Percentiles rank a stretch among this genome's conserved stretches.
These are phyloP conservation scores for Lachnellula willkommii DNA, from an alignment of 2,329 filamentous ascomycete species.

Conservation along the genomic window DNA sequence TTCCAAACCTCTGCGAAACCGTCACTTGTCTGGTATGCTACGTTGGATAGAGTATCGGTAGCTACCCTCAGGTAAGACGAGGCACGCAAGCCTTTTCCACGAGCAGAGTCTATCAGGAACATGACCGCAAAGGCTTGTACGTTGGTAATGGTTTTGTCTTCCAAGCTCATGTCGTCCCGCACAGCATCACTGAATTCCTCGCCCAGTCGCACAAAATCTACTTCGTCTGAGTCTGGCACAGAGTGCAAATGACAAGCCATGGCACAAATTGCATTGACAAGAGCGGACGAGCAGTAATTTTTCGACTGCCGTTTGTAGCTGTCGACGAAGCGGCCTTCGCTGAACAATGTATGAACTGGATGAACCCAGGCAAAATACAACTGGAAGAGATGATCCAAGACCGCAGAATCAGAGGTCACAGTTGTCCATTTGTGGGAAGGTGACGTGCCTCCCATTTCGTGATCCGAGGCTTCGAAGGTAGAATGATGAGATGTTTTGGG, in stretches of 20 bases:
- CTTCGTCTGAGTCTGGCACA: conserved; percentile 14
- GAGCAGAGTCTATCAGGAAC: conserved; percentile 29
- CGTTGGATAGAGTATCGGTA: conserved; percentile 16
- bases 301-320: conserved; percentile 21
- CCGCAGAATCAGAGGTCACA: conserved; percentile 22
- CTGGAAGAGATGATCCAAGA: conserved; percentile 30
- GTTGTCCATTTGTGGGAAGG: conserved; percentile 23
- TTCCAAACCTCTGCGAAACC: conserved; percentile 26
- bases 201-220: conserved; percentile 25
- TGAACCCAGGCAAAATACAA: conserved; percentile 34
- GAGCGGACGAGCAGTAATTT: conserved; percentile 25
- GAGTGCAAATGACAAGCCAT: conserved; percentile 31
- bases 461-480: conserved; percentile 22
- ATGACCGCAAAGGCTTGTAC: conserved; percentile 31
- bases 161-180: conserved; percentile 17
- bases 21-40: conserved; percentile 14
- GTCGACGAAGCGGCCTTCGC: conserved; percentile 28
- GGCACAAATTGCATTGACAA: conserved; percentile 33
- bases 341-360: conserved; percentile 32
- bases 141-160: conserved; percentile 24
- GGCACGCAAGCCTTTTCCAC: conserved; percentile 24
- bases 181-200: conserved; percentile 26
- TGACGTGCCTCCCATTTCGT: conserved; percentile 20
- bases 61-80: conserved; percentile 28
- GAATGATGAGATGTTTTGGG: conserved; percentile 25